phyloP scores from a whole-genome alignment of 495 filamentous ascomycete species.

The Podospora pseudocomata region DNA sequence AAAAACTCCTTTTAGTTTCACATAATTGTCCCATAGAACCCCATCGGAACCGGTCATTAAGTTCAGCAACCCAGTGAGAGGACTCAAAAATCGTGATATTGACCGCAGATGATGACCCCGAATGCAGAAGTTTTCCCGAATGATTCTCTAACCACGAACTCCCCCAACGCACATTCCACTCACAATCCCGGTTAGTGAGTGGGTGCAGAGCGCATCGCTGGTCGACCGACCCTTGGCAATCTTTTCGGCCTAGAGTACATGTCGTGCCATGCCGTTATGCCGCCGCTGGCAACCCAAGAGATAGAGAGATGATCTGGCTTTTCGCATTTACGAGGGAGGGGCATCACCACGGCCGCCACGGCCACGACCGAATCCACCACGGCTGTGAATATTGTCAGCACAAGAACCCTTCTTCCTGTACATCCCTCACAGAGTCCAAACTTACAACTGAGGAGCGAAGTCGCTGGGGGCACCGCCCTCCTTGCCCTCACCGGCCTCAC shows the following conservation, averaged over 20 bases:
- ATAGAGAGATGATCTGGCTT: conserved; percentile 30
- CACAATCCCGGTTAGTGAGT: conserved; percentile 30
- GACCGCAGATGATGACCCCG: conserved; percentile 36
- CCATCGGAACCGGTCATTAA: neutral
- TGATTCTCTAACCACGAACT: conserved; percentile 40
- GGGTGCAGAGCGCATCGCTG: conserved; percentile 26
- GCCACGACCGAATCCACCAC: conserved; percentile 91
- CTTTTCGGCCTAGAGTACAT: conserved; percentile 46
- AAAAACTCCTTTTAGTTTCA: neutral
- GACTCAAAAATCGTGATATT: conserved; percentile 30
- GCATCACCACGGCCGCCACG: conserved; percentile 69
- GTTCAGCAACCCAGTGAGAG: conserved; percentile 6
- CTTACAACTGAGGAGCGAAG: conserved; percentile 89
- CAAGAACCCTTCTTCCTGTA: neutral
- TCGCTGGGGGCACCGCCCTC: conserved; percentile 93
- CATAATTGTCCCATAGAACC: neutral
- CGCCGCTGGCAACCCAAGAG: conserved; percentile 32
- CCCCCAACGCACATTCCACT: conserved; percentile 33
- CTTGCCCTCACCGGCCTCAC: conserved; percentile 84
- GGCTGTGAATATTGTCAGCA: conserved; percentile 50
- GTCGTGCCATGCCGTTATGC: conserved; percentile 44
- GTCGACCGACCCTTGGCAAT: conserved; percentile 33
- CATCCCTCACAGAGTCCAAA: conserved; percentile 17
- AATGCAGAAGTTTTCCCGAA: conserved; percentile 41
- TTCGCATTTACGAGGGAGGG: conserved; percentile 60